phyloP scores from a whole-genome alignment of 2,329 filamentous ascomycete species.

The Colletotrichum tropicale region DNA sequence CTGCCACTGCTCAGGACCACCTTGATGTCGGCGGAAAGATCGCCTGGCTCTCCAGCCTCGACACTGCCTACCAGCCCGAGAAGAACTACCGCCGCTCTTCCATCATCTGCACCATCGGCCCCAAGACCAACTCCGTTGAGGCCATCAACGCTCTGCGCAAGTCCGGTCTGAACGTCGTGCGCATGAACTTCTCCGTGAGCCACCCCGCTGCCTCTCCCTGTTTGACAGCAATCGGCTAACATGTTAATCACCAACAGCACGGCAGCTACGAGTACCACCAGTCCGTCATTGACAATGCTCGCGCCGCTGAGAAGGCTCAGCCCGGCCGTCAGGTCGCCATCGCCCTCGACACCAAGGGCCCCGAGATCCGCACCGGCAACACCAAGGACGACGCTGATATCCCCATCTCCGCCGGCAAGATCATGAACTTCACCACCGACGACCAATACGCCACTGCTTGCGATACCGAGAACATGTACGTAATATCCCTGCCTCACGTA shows the following conservation, averaged over 20 bases:
- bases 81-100: conserved; percentile 95
- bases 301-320: conserved; percentile 80
- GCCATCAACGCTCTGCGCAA: conserved; percentile 93
- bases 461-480: conserved; percentile 93
- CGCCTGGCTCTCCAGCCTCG: conserved; percentile 72
- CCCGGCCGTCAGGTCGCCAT: conserved; percentile 90
- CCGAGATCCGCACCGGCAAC: conserved; percentile 67
- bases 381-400: conserved; percentile 87
- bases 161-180: conserved; percentile 94
- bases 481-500: conserved; percentile 16
- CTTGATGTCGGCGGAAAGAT: conserved; percentile 77
- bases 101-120: conserved; percentile 98
- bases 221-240: not conserved
- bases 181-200: conserved; percentile 91
- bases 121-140: conserved; percentile 98
- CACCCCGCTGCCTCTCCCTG: not conserved
- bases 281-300: conserved; percentile 95
- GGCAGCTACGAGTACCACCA: conserved; percentile 97
- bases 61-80: conserved; percentile 86
- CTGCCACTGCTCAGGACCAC: conserved; percentile 78
- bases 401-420: conserved; percentile 80
- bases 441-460: conserved; percentile 85
- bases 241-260: conserved; percentile 46
- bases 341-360: conserved; percentile 78
- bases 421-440: conserved; percentile 97